Evolutionary conservation across 306 rosid species (phyloP).

Genomic region (Styphnolobium japonicum): DNA sequence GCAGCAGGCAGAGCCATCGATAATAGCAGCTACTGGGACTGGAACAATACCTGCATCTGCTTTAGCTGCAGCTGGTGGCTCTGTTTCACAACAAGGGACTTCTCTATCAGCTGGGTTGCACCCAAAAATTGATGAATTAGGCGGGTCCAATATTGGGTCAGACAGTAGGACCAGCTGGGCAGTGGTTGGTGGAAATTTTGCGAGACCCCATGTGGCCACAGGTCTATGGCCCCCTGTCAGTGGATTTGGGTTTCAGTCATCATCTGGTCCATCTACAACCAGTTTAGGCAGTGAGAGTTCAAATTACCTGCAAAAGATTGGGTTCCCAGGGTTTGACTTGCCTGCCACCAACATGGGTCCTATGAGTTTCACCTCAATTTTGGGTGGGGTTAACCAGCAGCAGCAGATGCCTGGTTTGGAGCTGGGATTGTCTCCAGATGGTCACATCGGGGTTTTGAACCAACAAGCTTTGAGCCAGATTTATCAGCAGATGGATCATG

Average conservation of each 20-base stretch:
- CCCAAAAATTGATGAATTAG: slow-evolving; percentile 62
- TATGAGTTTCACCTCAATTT: slow-evolving; percentile 90
- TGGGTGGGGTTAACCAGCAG: slow-evolving; percentile 60
- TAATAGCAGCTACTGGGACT: slow-evolving; percentile 80
- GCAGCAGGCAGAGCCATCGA: slow-evolving; percentile 91
- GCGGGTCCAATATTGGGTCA: slow-evolving; percentile 58
- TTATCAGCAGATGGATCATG: slow-evolving; percentile 95
- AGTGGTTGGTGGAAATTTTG: slow-evolving; percentile 68
- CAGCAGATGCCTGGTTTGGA: slow-evolving; percentile 92
- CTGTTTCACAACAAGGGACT: slow-evolving; percentile 59
- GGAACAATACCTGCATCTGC: slow-evolving; percentile 97
- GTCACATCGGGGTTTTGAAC: slow-evolving; percentile 83
- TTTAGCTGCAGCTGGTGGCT: slow-evolving; percentile 59
- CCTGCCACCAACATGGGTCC: slow-evolving; percentile 67
- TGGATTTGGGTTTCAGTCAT: slow-evolving; percentile 73
- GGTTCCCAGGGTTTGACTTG: slow-evolving; percentile 80
- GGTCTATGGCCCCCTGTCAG: slow-evolving; percentile 72
- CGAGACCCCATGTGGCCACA: slow-evolving; percentile 75
- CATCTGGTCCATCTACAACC: slow-evolving; percentile 54
- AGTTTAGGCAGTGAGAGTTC: slow-evolving; percentile 54
- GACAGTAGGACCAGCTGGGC: slow-evolving; percentile 81
- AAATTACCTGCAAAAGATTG: slow-evolving; percentile 78
- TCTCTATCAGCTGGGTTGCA: slow-evolving; percentile 74
- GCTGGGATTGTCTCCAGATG: slow-evolving; percentile 89
- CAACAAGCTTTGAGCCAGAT: slow-evolving; percentile 81